phyloP scores from a whole-genome alignment of 352 stramenopile species.

The Phytopythium kandeliae region DNA sequence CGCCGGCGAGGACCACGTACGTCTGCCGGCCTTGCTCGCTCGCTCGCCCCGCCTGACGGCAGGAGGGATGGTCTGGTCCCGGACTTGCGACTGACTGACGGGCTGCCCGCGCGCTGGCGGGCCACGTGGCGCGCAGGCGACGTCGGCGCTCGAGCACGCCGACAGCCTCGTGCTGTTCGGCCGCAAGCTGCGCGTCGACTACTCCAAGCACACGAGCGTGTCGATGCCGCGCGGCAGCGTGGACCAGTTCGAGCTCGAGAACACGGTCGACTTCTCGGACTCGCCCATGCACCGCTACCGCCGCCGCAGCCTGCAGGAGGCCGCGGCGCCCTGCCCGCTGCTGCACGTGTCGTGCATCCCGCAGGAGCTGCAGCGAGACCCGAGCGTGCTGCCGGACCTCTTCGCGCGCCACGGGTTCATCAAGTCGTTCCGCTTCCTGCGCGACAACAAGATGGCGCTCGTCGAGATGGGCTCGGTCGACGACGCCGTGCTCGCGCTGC shows the following conservation, averaged over 20 bases:
- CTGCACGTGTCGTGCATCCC: conserved; percentile 78
- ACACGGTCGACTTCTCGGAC: conserved; percentile 70
- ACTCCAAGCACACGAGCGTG: conserved; percentile 74
- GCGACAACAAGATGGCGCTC: conserved; percentile 79
- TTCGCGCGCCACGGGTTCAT: conserved; percentile 71
- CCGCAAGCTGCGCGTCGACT: conserved; percentile 79
- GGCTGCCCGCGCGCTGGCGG: no score
- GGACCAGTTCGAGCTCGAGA: conserved; percentile 78
- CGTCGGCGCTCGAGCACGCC: conserved; percentile 68
- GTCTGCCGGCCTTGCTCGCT: conserved; percentile 11
- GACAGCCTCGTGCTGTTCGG: conserved; percentile 70
- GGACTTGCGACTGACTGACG: no score
- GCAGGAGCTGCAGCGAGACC: conserved; percentile 51
- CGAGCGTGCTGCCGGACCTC: conserved; percentile 52
- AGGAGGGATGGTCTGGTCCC: no score
- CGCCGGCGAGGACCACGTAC: conserved; percentile 63
- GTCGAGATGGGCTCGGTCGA: conserved; percentile 73
- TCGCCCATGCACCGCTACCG: conserved; percentile 78
- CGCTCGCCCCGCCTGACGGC: not conserved
- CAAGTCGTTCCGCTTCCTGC: conserved; percentile 69
- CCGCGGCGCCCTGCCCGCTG: conserved; percentile 50
- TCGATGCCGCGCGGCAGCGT: conserved; percentile 79
- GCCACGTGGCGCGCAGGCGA: no score
- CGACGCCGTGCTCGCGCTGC: conserved; percentile 66
- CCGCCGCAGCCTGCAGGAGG: conserved; percentile 52